Percentiles rank a stretch among this genome's conserved stretches.
Conservation (phyloP, 2,329 filamentous ascomycete species). For the Zymoseptoria ardabiliae region DNA sequence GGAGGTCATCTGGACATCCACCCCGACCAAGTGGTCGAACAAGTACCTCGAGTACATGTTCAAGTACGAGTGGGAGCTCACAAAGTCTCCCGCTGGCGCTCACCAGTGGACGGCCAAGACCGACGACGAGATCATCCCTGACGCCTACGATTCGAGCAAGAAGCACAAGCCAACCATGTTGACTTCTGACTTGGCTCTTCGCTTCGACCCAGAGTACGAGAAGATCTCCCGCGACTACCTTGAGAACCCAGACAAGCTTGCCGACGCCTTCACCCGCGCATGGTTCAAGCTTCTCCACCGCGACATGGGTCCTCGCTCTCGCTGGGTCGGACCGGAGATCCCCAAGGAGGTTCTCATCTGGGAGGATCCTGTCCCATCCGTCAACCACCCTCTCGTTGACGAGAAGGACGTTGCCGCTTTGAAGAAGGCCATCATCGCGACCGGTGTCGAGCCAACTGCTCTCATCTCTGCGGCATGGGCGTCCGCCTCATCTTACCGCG, state of each 20-base stretch:
- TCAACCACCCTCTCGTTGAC: conserved; percentile 52
- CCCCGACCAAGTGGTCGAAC: conserved; percentile 69
- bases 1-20: conserved; percentile 73
- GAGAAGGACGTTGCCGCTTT: conserved; percentile 56
- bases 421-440: conserved; percentile 60
- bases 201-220: conserved; percentile 64
- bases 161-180: conserved; percentile 72
- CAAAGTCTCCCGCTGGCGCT: conserved; percentile 67
- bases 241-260: conserved; percentile 60
- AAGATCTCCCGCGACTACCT: conserved; percentile 68
- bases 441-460: conserved; percentile 54
- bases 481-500: conserved; percentile 64
- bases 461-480: conserved; percentile 63
- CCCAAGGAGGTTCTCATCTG: conserved; percentile 62
- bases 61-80: conserved; percentile 70
- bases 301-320: conserved; percentile 64
- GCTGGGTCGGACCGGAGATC: conserved; percentile 68
- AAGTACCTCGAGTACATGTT: conserved; percentile 68
- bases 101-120: conserved; percentile 72
- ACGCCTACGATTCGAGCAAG: conserved; percentile 61
- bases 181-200: conserved; percentile 66
- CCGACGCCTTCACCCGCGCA: conserved; percentile 61
- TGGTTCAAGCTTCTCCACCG: conserved; percentile 83
- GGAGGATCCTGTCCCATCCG: conserved; percentile 64
- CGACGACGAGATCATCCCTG: conserved; percentile 58